Evolutionary conservation across 2,329 filamentous ascomycete genomes (phyloP), one percentile per base, ranked within the genome.

Genomic region (Neoscytalidium dimidiatum): DNA sequence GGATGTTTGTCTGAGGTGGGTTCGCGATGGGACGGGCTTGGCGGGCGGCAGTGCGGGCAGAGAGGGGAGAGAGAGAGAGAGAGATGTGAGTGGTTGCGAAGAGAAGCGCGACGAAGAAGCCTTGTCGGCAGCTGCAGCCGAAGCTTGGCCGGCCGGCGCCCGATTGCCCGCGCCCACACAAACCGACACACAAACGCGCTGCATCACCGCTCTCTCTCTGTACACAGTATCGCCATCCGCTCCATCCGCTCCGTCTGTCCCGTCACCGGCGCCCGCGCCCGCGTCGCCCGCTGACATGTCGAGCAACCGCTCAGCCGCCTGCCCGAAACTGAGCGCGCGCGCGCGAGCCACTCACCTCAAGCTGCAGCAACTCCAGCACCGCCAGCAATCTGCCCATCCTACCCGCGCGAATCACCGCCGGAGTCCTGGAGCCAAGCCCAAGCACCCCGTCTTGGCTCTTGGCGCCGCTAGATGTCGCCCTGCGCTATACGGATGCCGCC

Each of bases 341-440:
- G 53, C 53, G 17, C 6, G 53, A 58, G 53, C 53, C 38, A 58
- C 38, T 23, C n/a, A 14, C 38, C 38, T 21, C 52, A 43, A 6
- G 29, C 33, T 41, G 52, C 51, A 38, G 51, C 21, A 29, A 57
- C 51, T 26, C 3, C 49, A 35, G 8, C 19, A 53, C 28, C 19
- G 46, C 28, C 13, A 35, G 49, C 52, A 29, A 43, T 31, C 41
- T 46, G 14, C 23, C 13, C 33, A 17, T 21, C 38, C 46, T 60
- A 60, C 33, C 56, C 56, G 56, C 56, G 38, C 56, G 56, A 60
- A 60, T 60, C 38, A 33, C 38, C n/a, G 38, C n/a, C 38, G 6
- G 8, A 14, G 6, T 19, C 28, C 13, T 6, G 13, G 5, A 3
- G 56, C 56, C 56, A 31, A 46, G 56, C 56, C 17, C 21, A 19